phyloP scores from a whole-genome alignment of 2,329 filamentous ascomycete species.

The Colletotrichum tropicicola region DNA sequence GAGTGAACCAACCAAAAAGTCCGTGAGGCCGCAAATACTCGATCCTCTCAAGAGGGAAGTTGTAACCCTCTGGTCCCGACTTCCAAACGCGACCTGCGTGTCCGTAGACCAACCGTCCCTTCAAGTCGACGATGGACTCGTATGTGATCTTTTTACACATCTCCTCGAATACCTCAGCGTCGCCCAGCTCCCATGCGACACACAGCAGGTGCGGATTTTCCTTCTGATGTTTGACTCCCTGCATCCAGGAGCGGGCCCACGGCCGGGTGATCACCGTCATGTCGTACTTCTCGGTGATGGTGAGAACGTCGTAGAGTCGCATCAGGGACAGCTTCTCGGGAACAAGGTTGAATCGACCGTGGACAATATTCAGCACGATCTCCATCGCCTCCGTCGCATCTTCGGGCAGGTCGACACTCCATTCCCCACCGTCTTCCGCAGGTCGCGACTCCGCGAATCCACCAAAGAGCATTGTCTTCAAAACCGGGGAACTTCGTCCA shows the following conservation, averaged over 20 bases:
- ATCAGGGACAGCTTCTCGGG: constrained; percentile 22
- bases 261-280: constrained; percentile 34
- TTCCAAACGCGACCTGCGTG: constrained; percentile 17
- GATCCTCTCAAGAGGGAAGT: constrained; percentile 19
- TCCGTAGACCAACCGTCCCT: constrained; percentile 19
- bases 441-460: constrained; percentile 35
- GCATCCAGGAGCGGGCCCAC: constrained; percentile 33
- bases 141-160: constrained; percentile 24
- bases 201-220: constrained; percentile 14
- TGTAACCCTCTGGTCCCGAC: constrained; percentile 23
- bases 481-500: constrained; percentile 34
- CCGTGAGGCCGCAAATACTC: constrained; percentile 13
- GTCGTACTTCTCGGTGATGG: constrained; percentile 38
- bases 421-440: constrained; percentile 24
- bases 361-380: constrained; percentile 42
- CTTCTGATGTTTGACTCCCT: not conserved
- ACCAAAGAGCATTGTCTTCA: constrained; percentile 36
- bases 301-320: constrained; percentile 33
- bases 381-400: constrained; percentile 39
- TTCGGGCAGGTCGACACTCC: constrained; percentile 39
- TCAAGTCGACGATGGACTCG: constrained; percentile 18
- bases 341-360: constrained; percentile 36
- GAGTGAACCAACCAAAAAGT: constrained; percentile 13
- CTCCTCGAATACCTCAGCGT: constrained; percentile 15
- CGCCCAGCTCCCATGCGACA: constrained; percentile 29